Evolutionary conservation across 768 basidiomycete species (phyloP).

Genomic region (Suillus tomentosus): DNA sequence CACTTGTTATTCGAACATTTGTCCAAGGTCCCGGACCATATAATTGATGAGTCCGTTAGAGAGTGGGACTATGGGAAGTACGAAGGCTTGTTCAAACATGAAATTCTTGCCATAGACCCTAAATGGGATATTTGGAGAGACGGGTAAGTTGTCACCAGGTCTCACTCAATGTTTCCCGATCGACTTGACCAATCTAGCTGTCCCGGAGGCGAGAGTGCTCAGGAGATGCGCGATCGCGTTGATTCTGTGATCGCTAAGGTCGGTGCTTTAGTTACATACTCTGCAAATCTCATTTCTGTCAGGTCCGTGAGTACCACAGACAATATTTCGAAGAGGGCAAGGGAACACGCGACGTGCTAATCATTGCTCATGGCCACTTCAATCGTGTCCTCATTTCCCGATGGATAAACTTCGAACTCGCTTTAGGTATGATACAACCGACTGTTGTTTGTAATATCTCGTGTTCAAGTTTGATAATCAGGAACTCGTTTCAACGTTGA

Average conservation of each 20-base stretch:
- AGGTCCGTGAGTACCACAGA: constrained; percentile 76
- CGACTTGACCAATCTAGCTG: constrained; percentile 52
- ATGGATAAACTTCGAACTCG: constrained; percentile 74
- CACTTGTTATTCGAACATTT: constrained; percentile 69
- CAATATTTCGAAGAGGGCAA: constrained; percentile 67
- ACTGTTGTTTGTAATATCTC: constrained; percentile 2
- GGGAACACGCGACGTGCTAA: constrained; percentile 76
- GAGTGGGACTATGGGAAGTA: constrained; percentile 96
- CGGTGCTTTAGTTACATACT: background rate
- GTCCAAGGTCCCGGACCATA: constrained; percentile 48
- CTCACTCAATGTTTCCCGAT: background rate
- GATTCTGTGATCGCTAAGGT: constrained; percentile 77
- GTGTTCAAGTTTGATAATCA: constrained; percentile 24
- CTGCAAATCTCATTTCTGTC: constrained; percentile 3
- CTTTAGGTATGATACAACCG: constrained; percentile 43
- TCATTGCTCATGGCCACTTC: constrained; percentile 89
- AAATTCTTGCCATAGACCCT: constrained; percentile 64
- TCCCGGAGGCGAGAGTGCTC: constrained; percentile 82
- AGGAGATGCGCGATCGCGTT: constrained; percentile 78
- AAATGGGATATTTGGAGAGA: constrained; percentile 86
- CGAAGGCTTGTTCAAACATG: constrained; percentile 79
- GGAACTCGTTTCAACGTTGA: constrained; percentile 85
- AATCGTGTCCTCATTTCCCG: constrained; percentile 77
- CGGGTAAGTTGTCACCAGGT: constrained; percentile 49
- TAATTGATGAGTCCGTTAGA: constrained; percentile 63